Evolutionary conservation across 2,329 filamentous ascomycete species (phyloP).

Genomic region (Chaetothyriales sp.): DNA sequence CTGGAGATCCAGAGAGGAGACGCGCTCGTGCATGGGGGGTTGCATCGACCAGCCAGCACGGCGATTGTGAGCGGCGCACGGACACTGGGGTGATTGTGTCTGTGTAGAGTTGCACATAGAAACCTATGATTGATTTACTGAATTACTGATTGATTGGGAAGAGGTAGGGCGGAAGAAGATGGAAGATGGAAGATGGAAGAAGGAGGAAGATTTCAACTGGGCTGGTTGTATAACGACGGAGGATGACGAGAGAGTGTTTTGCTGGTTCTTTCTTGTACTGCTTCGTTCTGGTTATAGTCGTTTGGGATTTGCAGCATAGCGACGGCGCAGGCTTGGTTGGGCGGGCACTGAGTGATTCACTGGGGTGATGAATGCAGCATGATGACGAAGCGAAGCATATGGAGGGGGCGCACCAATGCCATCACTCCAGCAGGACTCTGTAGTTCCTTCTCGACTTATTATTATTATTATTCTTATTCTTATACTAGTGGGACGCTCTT

Average conservation of each 20-base stretch:
- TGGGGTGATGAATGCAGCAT: not conserved
- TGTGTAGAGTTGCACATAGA: not conserved
- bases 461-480: too few relatives aligned
- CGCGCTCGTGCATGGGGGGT: slow-evolving; percentile 12
- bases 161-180: not conserved
- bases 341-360: not conserved
- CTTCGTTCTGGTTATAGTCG: not conserved
- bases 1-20: slow-evolving; percentile 11
- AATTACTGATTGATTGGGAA: slow-evolving; percentile 6
- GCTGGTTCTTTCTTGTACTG: not conserved
- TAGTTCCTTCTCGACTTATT: not conserved
- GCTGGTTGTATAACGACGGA: not conserved
- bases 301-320: slow-evolving; percentile 12
- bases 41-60: slow-evolving; percentile 23
- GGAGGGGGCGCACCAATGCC: not conserved
- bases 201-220: not conserved
- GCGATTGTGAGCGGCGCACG: slow-evolving; percentile 29
- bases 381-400: not conserved
- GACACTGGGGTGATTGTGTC: slow-evolving; percentile 20
- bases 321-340: slow-evolving; percentile 4
- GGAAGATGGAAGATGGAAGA: not conserved
- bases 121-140: not conserved
- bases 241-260: slow-evolving; percentile 1
- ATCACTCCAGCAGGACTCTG: not conserved
- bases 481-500: too few relatives aligned